Base-by-base conservation (phyloP, 2,329 filamentous ascomycete species). In the Ophiocordyceps camponoti-saundersi region DNA sequence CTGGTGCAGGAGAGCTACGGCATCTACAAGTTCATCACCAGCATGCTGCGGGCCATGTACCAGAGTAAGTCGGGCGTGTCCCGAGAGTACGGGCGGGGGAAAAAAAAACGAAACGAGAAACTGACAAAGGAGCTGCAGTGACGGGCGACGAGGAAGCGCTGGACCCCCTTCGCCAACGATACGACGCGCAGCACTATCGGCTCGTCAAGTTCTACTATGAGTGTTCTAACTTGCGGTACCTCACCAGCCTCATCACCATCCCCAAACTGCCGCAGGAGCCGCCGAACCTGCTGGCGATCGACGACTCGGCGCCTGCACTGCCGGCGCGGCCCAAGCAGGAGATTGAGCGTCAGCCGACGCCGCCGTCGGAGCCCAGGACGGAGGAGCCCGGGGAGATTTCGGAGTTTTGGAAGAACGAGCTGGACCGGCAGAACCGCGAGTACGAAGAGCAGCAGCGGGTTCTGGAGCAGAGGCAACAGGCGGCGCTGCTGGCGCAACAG, bases 1-100 rank as follows among this genome's bases (percentile, higher is more conserved):
- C 70, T 98, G 42, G 92, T 98, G 3, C 87, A 95, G 61, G 92
- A 98, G 69, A 96, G 88, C 62, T 98, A 96, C 65, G 92, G 92
- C 44, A 96, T 98, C 55, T 98, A 98, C 73, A 96, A 96, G 66
- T 98, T 98, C 63, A 89, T 95, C 53, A 98, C 92, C 0, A 98
- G 92, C 82, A 98, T 98, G 92, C 68, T 98, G 51, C 79, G 92
- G 48, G 92, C 92, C 16, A 95, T 98, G 89, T 90, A 98, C 62
- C 90, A 85, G 3, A 88, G 85, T 89, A 70, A 60, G 81, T 10
- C 11, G 15, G 21, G 3, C 23, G 21, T 26, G 23, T 8, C 5
- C 18, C 39, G 39, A 40, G 36, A 6, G 21, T 15, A 18, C 5
- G 41, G 7, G 8, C 39, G 20, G 39, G 6, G 20, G 4, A 7